Base-by-base conservation (phyloP, 1,284 basidiomycete species). In the Sporisorium iseilematis-ciliati region DNA sequence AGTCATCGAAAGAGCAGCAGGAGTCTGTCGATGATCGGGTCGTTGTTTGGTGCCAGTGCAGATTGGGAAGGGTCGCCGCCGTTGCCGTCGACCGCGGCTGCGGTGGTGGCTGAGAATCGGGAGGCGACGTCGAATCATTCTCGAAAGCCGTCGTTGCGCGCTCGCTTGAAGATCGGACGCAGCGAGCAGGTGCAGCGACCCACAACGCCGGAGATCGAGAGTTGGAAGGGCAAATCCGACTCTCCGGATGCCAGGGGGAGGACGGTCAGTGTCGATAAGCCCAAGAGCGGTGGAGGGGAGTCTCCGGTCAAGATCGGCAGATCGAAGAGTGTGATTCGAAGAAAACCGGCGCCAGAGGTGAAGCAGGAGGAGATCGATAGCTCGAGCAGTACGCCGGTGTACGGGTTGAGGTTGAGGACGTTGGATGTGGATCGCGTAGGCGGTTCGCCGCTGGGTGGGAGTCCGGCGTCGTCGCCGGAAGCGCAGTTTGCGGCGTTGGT, bases 201-300 rank as follows among this genome's bases (percentile, higher is more conserved):
- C 25, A 46, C 62, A 0, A 77, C 75, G 21, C 75, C 75, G 11
- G 75, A 77, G 46, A 77, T 77, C 64, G 69, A 77, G 38, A 77
- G 75, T 59, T 77, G 75, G 75, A 73, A 63, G 63, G 65, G 63
- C 38, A 52, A 38, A 8, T 51, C 16, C 7, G 56, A 63, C 2
- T 3, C 59, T 10, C 25, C 42, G 7, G 45, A 46, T 1, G 40
- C 49, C 3, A 4, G n/a, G 6, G 42, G 41, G 20, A 51, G 38
- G 18, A 46, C 57, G 21, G 56, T 54, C 29, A 70, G 63, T 60
- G 55, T 61, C 21, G 71, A 77, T n/a, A 49, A 57, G n/a, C 46
- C 64, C 31, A 55, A 48, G 38, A 41, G 42, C 8, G 55, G 53
- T 14, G 29, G 29, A 29, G 29, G 29, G 8, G 56, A 60, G 25